Evolutionary conservation across 495 filamentous ascomycete genomes (phyloP).

Genomic region (Neurospora tetraspora): DNA sequence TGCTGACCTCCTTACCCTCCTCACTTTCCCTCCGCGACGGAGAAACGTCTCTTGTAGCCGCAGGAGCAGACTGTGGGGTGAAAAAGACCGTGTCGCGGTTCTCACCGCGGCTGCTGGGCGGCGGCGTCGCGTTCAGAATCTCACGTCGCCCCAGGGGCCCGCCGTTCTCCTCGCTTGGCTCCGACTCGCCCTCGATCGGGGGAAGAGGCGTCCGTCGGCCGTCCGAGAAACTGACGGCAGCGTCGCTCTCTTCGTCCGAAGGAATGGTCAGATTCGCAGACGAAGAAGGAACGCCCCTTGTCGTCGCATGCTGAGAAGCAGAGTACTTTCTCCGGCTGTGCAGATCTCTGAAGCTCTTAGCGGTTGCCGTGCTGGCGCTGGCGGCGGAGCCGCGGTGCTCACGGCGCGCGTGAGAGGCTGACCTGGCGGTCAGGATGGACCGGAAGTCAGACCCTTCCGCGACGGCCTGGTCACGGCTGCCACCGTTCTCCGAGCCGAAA

Average conservation of each 20-base stretch:
- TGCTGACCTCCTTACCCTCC: constrained; percentile 9
- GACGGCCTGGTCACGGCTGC: constrained; percentile 3
- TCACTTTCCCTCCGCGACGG: constrained; percentile 2
- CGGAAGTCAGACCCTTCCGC: constrained; percentile 19
- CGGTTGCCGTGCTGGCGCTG: constrained; percentile 47
- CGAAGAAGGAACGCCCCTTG: constrained; percentile 10
- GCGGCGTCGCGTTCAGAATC: constrained; percentile 12
- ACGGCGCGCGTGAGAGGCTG: constrained; percentile 17
- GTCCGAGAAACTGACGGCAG: constrained; percentile 45
- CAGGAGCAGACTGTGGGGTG: constrained; percentile 32
- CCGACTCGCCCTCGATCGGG: constrained; percentile 36
- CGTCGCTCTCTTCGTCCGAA: constrained; percentile 48
- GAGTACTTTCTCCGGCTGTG: constrained; percentile 36
- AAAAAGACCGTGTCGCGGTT: constrained; percentile 31
- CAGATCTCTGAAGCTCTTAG: constrained; percentile 43
- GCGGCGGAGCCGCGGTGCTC: constrained; percentile 42
- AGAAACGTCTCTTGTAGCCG: constrained; percentile 17
- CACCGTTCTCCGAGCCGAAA: constrained; percentile 2
- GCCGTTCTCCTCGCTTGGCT: constrained; percentile 2
- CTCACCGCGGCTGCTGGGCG: constrained; percentile 11
- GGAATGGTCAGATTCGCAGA: constrained; percentile 25
- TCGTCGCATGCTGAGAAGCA: constrained; percentile 26
- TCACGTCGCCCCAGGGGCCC: neutral
- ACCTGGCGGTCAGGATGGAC: constrained; percentile 19
- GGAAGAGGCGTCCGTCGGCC: constrained; percentile 44